Percentiles rank a stretch among this genome's conserved stretches.
These are phyloP conservation scores for Aspergillus sclerotioniger DNA, from an alignment of 495 filamentous ascomycete species.

Conservation along the genomic window DNA sequence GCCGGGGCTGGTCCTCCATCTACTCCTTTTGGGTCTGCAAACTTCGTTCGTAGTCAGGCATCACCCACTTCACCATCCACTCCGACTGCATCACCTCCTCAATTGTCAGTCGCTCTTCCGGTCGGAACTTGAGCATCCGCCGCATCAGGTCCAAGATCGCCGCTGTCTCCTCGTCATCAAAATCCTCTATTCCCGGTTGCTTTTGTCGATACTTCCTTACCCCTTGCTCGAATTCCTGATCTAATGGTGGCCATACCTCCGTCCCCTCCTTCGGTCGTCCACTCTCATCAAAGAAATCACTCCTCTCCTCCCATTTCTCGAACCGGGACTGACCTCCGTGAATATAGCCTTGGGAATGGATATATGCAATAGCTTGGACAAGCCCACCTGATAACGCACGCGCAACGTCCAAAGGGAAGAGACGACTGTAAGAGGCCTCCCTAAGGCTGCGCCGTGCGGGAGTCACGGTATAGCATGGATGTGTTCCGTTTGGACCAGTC, in stretches of 20 bases:
- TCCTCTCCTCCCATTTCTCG: constrained; percentile 24
- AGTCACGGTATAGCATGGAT: constrained; percentile 27
- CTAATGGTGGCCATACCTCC: constrained; percentile 22
- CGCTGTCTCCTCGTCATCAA: constrained; percentile 20
- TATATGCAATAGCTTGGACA: constrained; percentile 27
- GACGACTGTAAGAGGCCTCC: constrained; percentile 25
- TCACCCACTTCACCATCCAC: constrained; percentile 27
- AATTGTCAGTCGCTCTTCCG: constrained; percentile 19
- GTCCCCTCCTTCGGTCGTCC: constrained; percentile 17
- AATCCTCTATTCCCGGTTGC: not conserved
- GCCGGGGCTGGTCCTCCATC: too few species aligned
- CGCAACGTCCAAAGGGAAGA: constrained; percentile 31
- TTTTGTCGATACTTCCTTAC: constrained; percentile 26
- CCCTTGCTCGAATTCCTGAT: constrained; percentile 25
- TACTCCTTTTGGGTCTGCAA: not conserved
- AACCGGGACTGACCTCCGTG: constrained; percentile 37
- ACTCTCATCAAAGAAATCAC: constrained; percentile 24
- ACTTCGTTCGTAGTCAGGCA: constrained; percentile 18
- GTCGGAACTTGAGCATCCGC: constrained; percentile 19
- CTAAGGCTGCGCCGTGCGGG: constrained; percentile 28
- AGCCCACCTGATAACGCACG: constrained; percentile 28
- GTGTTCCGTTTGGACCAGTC: constrained; percentile 30
- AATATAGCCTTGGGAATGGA: constrained; percentile 34
- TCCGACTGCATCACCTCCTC: constrained; percentile 22
- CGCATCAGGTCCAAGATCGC: constrained; percentile 32